Evolutionary conservation across 2,329 filamentous ascomycete genomes (phyloP).

Genomic region (Penicillium sclerotigenum): DNA sequence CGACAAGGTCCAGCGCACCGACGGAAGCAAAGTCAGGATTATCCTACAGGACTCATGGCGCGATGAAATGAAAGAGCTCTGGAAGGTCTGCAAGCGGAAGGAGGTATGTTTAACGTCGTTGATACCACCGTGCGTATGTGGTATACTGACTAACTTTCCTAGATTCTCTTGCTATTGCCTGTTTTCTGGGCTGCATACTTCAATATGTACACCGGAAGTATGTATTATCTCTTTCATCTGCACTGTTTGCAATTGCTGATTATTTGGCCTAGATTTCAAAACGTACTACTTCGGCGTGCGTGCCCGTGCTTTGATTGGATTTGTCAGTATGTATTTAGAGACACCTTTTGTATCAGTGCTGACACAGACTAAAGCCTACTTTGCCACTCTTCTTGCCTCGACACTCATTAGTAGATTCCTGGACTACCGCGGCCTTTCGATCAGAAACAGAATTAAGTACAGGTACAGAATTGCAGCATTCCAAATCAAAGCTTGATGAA

Average conservation of each 20-base stretch:
- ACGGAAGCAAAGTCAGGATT: conserved; percentile 42
- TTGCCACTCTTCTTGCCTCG: conserved; percentile 45
- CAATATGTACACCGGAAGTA: conserved; percentile 44
- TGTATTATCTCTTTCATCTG: neutral
- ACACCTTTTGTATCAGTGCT: neutral
- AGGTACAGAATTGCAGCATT: conserved; percentile 12
- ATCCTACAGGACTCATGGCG: conserved; percentile 38
- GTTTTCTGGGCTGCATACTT: conserved; percentile 48
- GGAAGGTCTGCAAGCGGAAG: conserved; percentile 23
- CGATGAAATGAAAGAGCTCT: conserved; percentile 41
- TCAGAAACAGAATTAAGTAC: conserved; percentile 44
- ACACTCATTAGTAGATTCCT: conserved; percentile 47
- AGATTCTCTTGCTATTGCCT: conserved; percentile 43
- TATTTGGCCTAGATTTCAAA: conserved; percentile 43
- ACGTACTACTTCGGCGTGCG: conserved; percentile 50
- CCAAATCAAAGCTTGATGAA: accelerated
- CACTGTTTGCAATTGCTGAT: neutral
- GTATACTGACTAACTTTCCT: conserved; percentile 16
- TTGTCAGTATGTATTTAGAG: conserved; percentile 32
- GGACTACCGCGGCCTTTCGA: conserved; percentile 41
- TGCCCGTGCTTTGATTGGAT: conserved; percentile 48
- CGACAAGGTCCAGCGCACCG: conserved; percentile 43
- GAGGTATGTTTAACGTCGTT: conserved; percentile 13
- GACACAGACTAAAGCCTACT: conserved; percentile 27
- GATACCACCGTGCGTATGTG: neutral